Conservation (phyloP, 2,329 filamentous ascomycete species). For the Aspergillus alliaceus region DNA sequence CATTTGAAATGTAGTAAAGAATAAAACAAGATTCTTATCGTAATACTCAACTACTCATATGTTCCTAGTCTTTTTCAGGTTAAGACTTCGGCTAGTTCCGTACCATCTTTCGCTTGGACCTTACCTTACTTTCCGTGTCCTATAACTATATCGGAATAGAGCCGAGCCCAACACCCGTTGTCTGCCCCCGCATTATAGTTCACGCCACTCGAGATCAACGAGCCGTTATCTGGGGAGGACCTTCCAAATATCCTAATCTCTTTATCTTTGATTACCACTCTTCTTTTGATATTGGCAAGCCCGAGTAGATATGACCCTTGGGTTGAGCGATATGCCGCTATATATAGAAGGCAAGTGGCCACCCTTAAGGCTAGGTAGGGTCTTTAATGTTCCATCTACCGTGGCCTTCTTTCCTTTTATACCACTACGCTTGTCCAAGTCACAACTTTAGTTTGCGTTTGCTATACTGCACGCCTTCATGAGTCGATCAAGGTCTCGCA, state of each 20-base stretch:
- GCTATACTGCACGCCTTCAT: neutral
- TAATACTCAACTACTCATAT: too few species aligned
- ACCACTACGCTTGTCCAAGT: neutral
- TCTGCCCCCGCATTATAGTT: conserved; percentile 1
- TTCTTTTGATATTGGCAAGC: too few species aligned
- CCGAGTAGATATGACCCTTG: neutral
- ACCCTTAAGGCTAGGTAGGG: neutral
- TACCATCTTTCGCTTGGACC: conserved; percentile 13
- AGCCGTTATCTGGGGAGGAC: neutral
- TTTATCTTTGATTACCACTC: too few species aligned
- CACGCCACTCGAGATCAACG: neutral
- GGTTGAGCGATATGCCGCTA: neutral
- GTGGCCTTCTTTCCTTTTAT: neutral
- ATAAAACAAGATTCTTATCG: too few species aligned
- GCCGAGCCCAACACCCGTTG: neutral
- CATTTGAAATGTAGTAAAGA: too few species aligned
- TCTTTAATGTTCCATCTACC: neutral
- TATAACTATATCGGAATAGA: neutral
- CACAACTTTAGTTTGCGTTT: neutral
- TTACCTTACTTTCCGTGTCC: conserved; percentile 6
- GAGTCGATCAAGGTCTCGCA: conserved; percentile 2
- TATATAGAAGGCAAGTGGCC: conserved; percentile 7
- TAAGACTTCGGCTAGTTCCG: neutral
- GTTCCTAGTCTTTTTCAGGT: neutral
- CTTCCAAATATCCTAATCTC: neutral